Evolutionary conservation across 306 rosid genomes (phyloP).

Genomic region (Corylus americana): DNA sequence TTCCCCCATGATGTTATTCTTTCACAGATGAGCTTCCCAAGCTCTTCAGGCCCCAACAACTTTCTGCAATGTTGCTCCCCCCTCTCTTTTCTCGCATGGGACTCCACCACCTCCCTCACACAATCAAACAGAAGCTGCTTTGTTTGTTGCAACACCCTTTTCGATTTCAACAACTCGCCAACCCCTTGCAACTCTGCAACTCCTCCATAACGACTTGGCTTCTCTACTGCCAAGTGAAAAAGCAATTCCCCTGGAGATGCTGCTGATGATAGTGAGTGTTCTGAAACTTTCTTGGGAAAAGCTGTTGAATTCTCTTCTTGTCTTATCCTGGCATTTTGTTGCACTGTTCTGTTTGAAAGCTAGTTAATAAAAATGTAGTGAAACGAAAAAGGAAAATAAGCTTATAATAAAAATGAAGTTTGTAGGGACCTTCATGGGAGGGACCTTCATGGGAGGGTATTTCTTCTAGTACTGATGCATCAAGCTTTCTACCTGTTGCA

Average conservation of each 20-base stretch:
- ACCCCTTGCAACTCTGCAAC: slow-evolving; percentile 33
- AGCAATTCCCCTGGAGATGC: slow-evolving; percentile 57
- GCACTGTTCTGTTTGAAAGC: slow-evolving; percentile 31
- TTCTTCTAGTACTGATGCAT: slow-evolving; percentile 37
- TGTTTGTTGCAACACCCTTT: slow-evolving; percentile 49
- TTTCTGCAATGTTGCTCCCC: background rate
- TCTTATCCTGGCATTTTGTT: slow-evolving; percentile 23
- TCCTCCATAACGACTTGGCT: slow-evolving; percentile 18
- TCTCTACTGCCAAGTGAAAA: slow-evolving; percentile 39
- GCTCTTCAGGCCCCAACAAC: slow-evolving; percentile 47
- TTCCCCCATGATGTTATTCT: slow-evolving; percentile 41
- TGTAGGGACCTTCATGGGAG: slow-evolving; percentile 19
- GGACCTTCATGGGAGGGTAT: slow-evolving; percentile 31
- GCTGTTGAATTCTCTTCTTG: slow-evolving; percentile 23
- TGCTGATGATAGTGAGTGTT: slow-evolving; percentile 54
- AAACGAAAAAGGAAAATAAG: background rate
- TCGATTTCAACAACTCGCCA: slow-evolving; percentile 46
- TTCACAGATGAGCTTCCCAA: slow-evolving; percentile 49
- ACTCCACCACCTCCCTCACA: slow-evolving; percentile 54
- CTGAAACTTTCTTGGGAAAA: slow-evolving; percentile 44
- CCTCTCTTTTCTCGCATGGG: slow-evolving; percentile 30
- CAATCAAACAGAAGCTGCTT: slow-evolving; percentile 69
- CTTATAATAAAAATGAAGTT: background rate
- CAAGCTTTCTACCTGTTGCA: slow-evolving; percentile 37
- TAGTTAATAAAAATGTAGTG: background rate